Conservation (phyloP, 2,329 filamentous ascomycete species). For the Colletotrichum abscissum region DNA sequence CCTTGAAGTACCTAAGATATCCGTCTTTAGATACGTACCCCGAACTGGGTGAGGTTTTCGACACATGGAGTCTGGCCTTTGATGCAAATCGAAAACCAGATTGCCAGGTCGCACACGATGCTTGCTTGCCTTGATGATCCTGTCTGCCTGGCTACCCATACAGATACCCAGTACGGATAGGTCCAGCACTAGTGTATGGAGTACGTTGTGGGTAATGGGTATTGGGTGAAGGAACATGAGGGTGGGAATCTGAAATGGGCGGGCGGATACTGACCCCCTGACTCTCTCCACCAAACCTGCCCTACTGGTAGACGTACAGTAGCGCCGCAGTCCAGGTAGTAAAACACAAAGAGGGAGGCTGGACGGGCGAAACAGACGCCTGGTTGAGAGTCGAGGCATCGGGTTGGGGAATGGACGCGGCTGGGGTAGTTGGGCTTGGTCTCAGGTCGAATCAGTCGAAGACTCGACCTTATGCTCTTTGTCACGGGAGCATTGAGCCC, state of each 20-base stretch:
- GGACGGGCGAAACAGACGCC: slow-evolving; percentile 8
- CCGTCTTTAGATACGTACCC: neutral
- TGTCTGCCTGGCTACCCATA: neutral
- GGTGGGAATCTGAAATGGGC: slow-evolving; percentile 19
- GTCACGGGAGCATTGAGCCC: neutral
- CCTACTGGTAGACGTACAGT: slow-evolving; percentile 28
- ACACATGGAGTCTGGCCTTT: neutral
- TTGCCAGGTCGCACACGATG: neutral
- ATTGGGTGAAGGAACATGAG: slow-evolving; percentile 19
- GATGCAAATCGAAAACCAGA: neutral
- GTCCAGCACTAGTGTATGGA: neutral
- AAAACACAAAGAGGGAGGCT: slow-evolving; percentile 3
- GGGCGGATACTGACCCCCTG: slow-evolving; percentile 20
- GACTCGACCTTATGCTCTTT: neutral
- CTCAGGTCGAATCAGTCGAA: neutral
- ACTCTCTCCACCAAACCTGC: slow-evolving; percentile 19
- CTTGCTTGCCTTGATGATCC: neutral
- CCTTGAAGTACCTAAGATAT: neutral
- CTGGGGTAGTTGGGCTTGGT: neutral
- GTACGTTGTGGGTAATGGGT: neutral
- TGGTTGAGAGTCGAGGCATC: slow-evolving; percentile 1
- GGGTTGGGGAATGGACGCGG: neutral
- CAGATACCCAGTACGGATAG: too few species aligned
- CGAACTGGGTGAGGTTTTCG: neutral
- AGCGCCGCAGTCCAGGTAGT: slow-evolving; percentile 12